Evolutionary conservation across 805 yeast species (phyloP), one percentile per base, ranked within the genome.

Genomic region (Candida sanyiensis): DNA sequence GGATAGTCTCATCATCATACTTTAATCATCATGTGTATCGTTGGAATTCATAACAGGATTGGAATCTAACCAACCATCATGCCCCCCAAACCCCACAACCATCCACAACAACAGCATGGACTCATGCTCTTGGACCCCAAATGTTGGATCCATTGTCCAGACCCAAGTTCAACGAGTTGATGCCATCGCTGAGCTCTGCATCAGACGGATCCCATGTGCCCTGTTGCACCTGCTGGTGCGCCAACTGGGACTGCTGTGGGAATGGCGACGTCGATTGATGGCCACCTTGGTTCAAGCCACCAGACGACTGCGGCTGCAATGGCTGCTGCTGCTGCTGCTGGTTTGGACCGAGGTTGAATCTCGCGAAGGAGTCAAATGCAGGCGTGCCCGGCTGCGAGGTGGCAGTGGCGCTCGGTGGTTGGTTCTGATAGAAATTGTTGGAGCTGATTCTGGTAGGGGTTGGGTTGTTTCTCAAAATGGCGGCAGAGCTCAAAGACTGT

Each of bases 351-450:
- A 11, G 8, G 27, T 47, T 46, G 38, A 54, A 57, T 40, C 61
- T 47, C 6, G 54, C 35, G 43, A 47, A 48, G 16, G 51, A 35
- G 27, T 57, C 62, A 27, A 56, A 42, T 9, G 54, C 62, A 17
- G 61, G 61, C 4, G 59, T 57, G 3, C 54, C 45, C 20, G 58
- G 62, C 39, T 55, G 62, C 7, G 58, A 47, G 23, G 57, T 48
- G 57, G 65, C 38, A 51, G 52, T 26, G 55, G n/a, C n/a, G n/a
- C n/a, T n/a, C n/a, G 37, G 45, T n/a, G 32, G 44, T 29, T 36
- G 47, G 48, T 32, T 28, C 16, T 22, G 41, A 35, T 36, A 33
- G 18, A 23, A 28, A 27, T 20, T 26, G 56, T 23, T 46, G 13
- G 43, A 35, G 7, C 22, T 39, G n/a, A 53, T 39, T 42, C 54